Evolutionary conservation across 2,329 filamentous ascomycete species (phyloP), one percentile per base, ranked within the genome.

Genomic region (Pseudogymnoascus sp.): DNA sequence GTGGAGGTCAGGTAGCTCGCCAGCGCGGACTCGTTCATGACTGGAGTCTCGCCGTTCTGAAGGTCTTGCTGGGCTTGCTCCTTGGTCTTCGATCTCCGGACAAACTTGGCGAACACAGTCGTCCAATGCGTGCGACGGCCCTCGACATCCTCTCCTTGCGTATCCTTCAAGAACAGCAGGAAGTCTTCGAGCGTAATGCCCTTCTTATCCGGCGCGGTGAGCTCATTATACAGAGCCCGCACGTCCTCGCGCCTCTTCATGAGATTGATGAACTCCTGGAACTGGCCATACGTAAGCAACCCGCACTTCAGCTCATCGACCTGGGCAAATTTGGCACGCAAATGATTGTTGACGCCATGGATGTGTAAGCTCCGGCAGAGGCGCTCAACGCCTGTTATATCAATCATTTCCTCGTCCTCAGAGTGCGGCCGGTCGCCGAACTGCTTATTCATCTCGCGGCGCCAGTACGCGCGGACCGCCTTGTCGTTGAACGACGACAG

Each of bases 311-410:
- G 81, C n/a, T 78, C 78, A 71, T 93, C 90, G 5, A 89, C 90
- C 64, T 85, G 82, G 63, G 84, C 80, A 70, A 98, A 97, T 69
- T 89, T 90, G 33, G 82, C 80, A 62, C 84, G 85, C 4, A 98
- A 79, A 53, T 89, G 88, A 62, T 85, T 83, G 65, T 88, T 85
- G 2, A 91, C 89, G 70, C 90, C 91, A 75, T 97, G 93, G 70
- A 99, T 96, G 74, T 98, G 93, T 56, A 98, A 80, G 70, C 89
- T 93, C 65, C 89, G 89, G 77, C 95, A 98, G 12, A 98, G 82
- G 64, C 88, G 87, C 72, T 93, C 89, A 31, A 96, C 88, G 10
- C 89, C 90, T 14, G 82, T 81, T 62, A 96, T 85, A 68, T 93
- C 88, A 61, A 98, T 85, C 62, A 84, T 84, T 69, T 92, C 89